A percentile compares a stretch with the other conserved stretches of the same genome.
These are phyloP conservation scores for Excoecaria agallocha DNA, from an alignment of 345 rosid species.

Conservation along the genomic window DNA sequence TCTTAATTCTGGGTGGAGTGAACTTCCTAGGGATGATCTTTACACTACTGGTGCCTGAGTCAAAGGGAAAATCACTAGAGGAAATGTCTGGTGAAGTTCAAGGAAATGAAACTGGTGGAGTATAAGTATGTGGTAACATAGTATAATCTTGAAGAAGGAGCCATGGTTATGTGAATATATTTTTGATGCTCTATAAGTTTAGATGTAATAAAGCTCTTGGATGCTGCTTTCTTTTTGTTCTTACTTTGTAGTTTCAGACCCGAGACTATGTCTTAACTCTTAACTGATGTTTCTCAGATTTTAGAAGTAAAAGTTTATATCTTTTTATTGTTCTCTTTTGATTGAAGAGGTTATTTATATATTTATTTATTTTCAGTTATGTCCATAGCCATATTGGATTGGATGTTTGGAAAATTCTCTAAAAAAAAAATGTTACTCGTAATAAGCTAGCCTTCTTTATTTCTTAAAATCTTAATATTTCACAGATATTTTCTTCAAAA, in stretches of 20 bases:
- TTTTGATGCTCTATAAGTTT: not conserved
- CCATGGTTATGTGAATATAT: not conserved
- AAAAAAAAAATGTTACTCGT: too few species aligned
- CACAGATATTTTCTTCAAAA: too few species aligned
- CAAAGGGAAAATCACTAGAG: constrained; percentile 58
- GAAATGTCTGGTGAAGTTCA: constrained; percentile 53
- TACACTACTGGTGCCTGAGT: constrained; percentile 43
- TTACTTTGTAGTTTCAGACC: not conserved
- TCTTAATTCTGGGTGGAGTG: constrained; percentile 38
- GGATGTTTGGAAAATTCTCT: too few species aligned
- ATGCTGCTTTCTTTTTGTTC: not conserved
- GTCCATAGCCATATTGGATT: too few species aligned
- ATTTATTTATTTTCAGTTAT: too few species aligned
- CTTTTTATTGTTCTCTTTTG: too few species aligned
- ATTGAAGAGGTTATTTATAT: too few species aligned
- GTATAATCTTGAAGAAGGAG: not conserved
- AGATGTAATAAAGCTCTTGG: not conserved
- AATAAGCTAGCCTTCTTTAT: too few species aligned
- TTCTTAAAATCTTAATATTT: too few species aligned
- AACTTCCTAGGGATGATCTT: constrained; percentile 42
- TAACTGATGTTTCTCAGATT: not conserved
- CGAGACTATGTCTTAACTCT: not conserved
- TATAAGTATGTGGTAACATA: not conserved
- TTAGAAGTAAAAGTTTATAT: not conserved
- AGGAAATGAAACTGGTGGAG: constrained; percentile 21